Evolutionary conservation across 2,329 filamentous ascomycete species (phyloP), one percentile per base, ranked within the genome.

Genomic region (Amesomyces nigricolor): DNA sequence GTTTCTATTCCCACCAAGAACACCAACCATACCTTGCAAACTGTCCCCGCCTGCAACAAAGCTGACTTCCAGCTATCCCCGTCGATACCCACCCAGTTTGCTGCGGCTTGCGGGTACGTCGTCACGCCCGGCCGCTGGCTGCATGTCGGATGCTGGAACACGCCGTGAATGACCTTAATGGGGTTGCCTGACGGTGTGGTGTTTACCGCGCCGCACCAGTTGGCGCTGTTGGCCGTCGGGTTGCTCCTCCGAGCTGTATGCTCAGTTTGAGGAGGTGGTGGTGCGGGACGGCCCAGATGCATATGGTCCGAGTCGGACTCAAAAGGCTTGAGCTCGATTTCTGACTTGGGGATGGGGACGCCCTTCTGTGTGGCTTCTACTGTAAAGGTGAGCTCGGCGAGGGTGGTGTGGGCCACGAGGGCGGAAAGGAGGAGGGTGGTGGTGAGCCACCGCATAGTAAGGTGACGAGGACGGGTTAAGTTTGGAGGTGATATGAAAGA

Each of bases 141-240:
- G 48, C 63, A 63, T 2, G 53, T 53, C 8, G 64, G 64, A 42
- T 62, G 60, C 29, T 63, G 58, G 30, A 61, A 66, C 35, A 45
- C 57, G 14, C 53, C 59, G 26, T 65, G 63, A 16, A 65, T 53
- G 16, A 46, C 29, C 49, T 59, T 58, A 42, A 66, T 63, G 42
- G 54, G 56, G 55, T 63, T 61, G 39, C 37, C 49, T 11, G 57
- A 55, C 3, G 62, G 52, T 7, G 60, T 55, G 10, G 51, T 50
- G 49, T 55, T 59, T 10, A 65, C 63, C 2, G 64, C 56, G 2
- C 64, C 64, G 49, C 64, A 66, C 64, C 64, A 66, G 57, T 66
- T 66, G 45, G 46, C 45, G 38, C 60, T 64, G 35, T 32, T 51
- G 29, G 47, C 53, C 6, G 30, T 54, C 2, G 59, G 32, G 39